Evolutionary conservation across 2,329 filamentous ascomycete species (phyloP).

Genomic region (Arachnomyces sp.): DNA sequence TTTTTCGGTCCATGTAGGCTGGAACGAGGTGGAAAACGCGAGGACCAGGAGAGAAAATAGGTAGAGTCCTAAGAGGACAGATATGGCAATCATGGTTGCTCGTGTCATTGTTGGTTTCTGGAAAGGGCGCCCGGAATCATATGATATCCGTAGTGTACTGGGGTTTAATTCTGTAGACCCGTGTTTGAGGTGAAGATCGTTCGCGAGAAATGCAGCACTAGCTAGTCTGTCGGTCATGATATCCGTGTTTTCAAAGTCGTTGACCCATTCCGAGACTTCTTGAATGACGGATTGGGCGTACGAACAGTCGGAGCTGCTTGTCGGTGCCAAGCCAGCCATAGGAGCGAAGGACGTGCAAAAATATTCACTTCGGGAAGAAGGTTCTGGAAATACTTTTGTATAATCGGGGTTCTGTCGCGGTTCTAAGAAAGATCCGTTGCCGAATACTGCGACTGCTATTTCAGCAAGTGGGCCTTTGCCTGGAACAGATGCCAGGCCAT

Average conservation of each 20-base stretch:
- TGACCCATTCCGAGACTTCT: too few species aligned
- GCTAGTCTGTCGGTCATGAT: too few species aligned
- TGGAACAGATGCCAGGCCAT: too few species aligned
- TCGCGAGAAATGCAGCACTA: too few species aligned
- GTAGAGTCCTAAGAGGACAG: slow-evolving; percentile 6
- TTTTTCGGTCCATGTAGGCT: slow-evolving; percentile 5
- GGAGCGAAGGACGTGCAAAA: too few species aligned
- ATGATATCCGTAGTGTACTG: not conserved
- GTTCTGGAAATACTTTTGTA: not conserved
- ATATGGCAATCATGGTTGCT: slow-evolving; percentile 6
- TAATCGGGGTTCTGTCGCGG: not conserved
- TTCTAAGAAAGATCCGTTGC: slow-evolving; percentile 2
- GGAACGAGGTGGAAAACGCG: slow-evolving; percentile 3
- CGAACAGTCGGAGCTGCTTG: too few species aligned
- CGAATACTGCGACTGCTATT: slow-evolving; percentile 1
- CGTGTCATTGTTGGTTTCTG: slow-evolving; percentile 3
- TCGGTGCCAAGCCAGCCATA: too few species aligned
- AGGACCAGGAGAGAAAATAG: slow-evolving; percentile 2
- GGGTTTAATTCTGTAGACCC: not conserved
- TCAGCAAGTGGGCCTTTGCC: not conserved
- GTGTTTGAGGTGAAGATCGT: not conserved
- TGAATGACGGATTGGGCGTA: too few species aligned
- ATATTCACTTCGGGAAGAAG: too few species aligned
- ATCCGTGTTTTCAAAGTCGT: too few species aligned
- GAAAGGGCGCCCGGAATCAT: slow-evolving; percentile 6